Base-by-base conservation (phyloP, 2,329 filamentous ascomycete genomes). In the Pseudogymnoascus sp. region DNA sequence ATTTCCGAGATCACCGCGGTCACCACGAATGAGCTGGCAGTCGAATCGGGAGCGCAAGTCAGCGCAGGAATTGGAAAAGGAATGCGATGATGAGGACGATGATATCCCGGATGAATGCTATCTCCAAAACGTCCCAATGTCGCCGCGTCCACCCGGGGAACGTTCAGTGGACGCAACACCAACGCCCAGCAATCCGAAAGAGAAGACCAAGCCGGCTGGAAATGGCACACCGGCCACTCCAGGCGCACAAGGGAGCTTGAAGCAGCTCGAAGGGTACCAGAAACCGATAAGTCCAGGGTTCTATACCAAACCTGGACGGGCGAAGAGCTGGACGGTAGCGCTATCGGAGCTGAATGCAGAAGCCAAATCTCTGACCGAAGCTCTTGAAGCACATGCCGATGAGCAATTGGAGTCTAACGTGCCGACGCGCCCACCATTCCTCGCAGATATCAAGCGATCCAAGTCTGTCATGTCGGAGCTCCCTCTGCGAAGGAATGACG, bases 111-210 rank as follows among this genome's bases (percentile, higher is more conserved):
- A 93, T 26, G 89, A 90, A 62, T 82, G 90, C 24, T 82, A 92
- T 61, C 82, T 95, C 56, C 89, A 91, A 76, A 95, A 95, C 67
- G 87, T 95, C 1, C 90, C 90, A 4, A 85, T 95, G 53, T 93
- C 90, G 0, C 90, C 90, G n/a, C 80, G 86, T 1, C 85, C 85
- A 1, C 77, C 78, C 1, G 77, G 77, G 24, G 83, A 87, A 65
- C 79, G 86, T 14, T 75, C 81, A 0, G 77, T 77, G 6, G 87
- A 82, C 70, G 77, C 78, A 40, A 77, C 82, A 0, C 72, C 78
- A 2, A 86, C 85, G 0, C 76, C 81, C 4, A 26, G 61, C 67
- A 62, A 19, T 11, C 67, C 63, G 19, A 73, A 72, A 62, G 71
- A 71, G 38, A 73, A 69, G 44, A 61, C 65, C 5, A 68, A 67